Percentiles rank a stretch among this genome's conserved stretches.
Conservation (phyloP, 352 stramenopile species). For the Phytophthora fragariae region DNA sequence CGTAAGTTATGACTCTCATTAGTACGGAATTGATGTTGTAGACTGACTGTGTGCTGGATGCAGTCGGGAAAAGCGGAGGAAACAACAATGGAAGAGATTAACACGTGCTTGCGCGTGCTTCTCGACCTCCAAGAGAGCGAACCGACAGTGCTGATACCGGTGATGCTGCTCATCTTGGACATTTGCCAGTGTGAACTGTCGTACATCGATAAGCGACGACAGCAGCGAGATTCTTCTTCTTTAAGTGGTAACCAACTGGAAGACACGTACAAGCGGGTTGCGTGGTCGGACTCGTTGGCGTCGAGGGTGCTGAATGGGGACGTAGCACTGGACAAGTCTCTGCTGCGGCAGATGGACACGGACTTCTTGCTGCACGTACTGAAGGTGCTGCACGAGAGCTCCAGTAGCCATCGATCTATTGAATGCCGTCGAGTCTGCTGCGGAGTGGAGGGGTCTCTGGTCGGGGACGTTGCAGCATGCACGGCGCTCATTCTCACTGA, state of each 20-base stretch:
- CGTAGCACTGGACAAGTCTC: constrained; percentile 36
- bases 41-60: constrained; percentile 14
- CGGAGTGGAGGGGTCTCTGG: constrained; percentile 32
- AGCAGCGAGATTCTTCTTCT: constrained; percentile 24
- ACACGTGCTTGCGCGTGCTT: constrained; percentile 43
- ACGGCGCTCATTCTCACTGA: constrained; percentile 42
- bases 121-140: constrained; percentile 42
- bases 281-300: constrained; percentile 44
- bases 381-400: constrained; percentile 31
- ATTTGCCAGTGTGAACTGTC: constrained; percentile 45
- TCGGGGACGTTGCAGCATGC: constrained; percentile 39
- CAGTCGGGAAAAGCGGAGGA: constrained; percentile 31
- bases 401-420: constrained; percentile 10
- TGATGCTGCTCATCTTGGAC: constrained; percentile 49
- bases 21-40: not conserved
- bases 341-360: constrained; percentile 33
- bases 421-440: constrained; percentile 49
- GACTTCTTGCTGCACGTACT: constrained; percentile 52
- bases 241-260: constrained; percentile 10
- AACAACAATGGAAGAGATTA: constrained; percentile 42
- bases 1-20: constrained; percentile 28
- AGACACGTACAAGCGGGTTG: constrained; percentile 13
- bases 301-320: constrained; percentile 44
- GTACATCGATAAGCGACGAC: constrained; percentile 42
- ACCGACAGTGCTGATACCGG: constrained; percentile 34